Evolutionary conservation across 768 basidiomycete species (phyloP).

Genomic region (Cantharellus anzutake): DNA sequence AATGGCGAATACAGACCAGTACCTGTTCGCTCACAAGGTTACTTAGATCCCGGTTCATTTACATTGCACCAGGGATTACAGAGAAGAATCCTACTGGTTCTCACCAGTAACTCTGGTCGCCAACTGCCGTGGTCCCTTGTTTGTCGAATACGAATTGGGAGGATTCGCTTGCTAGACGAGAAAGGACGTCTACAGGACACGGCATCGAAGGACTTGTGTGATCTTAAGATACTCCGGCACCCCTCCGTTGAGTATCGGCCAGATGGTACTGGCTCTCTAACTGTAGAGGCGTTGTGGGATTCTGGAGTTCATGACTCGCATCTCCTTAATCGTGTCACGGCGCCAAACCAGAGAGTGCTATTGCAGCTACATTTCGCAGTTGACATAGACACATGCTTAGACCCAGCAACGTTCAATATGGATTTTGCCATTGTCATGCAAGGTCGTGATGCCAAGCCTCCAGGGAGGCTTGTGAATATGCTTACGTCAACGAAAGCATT

Average conservation of each 20-base stretch:
- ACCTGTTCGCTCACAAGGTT: slow-evolving; percentile 56
- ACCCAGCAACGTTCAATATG: slow-evolving; percentile 77
- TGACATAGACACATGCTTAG: slow-evolving; percentile 62
- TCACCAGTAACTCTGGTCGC: slow-evolving; percentile 76
- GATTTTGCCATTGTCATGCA: slow-evolving; percentile 75
- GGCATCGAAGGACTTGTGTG: slow-evolving; percentile 46
- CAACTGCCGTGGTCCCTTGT: slow-evolving; percentile 79
- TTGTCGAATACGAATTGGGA: slow-evolving; percentile 56
- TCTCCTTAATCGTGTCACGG: slow-evolving; percentile 71
- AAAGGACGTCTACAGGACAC: slow-evolving; percentile 72
- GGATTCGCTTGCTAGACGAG: slow-evolving; percentile 66
- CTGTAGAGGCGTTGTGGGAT: slow-evolving; percentile 74
- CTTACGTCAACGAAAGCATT: slow-evolving; percentile 63
- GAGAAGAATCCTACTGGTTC: slow-evolving; percentile 51
- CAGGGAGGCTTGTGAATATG: slow-evolving; percentile 56
- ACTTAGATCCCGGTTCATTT: slow-evolving; percentile 70
- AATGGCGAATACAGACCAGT: slow-evolving; percentile 73
- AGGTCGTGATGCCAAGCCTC: slow-evolving; percentile 67
- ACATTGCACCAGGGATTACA: slow-evolving; percentile 87
- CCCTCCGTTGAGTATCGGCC: slow-evolving; percentile 56
- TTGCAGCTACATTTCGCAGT: slow-evolving; percentile 62
- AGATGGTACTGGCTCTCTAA: slow-evolving; percentile 62
- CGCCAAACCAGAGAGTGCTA: slow-evolving; percentile 56
- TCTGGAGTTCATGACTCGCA: slow-evolving; percentile 77
- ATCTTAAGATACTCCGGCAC: slow-evolving; percentile 54